phyloP scores from a whole-genome alignment of 192 early-diverging fungal species.

The Geosiphon pyriformis region DNA sequence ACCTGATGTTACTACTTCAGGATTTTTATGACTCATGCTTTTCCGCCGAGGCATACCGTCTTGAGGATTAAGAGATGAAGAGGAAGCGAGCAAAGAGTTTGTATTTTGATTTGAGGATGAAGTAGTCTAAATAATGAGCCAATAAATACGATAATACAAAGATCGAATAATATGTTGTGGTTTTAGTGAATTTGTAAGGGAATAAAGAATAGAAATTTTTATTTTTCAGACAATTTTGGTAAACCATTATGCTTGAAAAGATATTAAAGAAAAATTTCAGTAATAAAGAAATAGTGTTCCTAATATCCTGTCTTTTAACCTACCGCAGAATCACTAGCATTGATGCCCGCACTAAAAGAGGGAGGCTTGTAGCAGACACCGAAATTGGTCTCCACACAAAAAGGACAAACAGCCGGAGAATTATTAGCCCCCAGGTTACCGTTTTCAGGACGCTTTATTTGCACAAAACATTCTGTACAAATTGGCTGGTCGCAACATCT shows the following conservation, averaged over 20 bases:
- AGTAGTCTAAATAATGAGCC: slow-evolving; percentile 4
- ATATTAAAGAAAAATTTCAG: no score
- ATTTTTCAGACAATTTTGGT: no score
- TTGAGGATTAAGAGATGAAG: slow-evolving; percentile 9
- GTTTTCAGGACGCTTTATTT: slow-evolving; percentile 78
- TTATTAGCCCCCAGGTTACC: slow-evolving; percentile 53
- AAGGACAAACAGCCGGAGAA: slow-evolving; percentile 74
- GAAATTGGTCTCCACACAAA: slow-evolving; percentile 81
- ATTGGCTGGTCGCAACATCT: slow-evolving; percentile 93
- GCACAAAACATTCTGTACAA: slow-evolving; percentile 96
- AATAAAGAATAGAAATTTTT: background rate
- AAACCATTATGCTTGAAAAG: no score
- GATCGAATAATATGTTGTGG: no score
- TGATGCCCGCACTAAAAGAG: slow-evolving; percentile 25
- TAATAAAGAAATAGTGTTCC: no score
- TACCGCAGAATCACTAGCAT: slow-evolving; percentile 6
- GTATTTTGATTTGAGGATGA: background rate
- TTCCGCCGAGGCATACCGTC: slow-evolving; percentile 33
- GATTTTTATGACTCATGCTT: slow-evolving; percentile 47
- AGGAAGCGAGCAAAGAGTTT: slow-evolving; percentile 21
- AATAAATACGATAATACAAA: slow-evolving; percentile 28
- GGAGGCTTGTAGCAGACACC: slow-evolving; percentile 71
- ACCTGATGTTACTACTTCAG: slow-evolving; percentile 68
- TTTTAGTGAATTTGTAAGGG: background rate
- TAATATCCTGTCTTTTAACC: slow-evolving; percentile 20